Conservation (phyloP, 257 asterid species). For the Hygrophila difformis region DNA sequence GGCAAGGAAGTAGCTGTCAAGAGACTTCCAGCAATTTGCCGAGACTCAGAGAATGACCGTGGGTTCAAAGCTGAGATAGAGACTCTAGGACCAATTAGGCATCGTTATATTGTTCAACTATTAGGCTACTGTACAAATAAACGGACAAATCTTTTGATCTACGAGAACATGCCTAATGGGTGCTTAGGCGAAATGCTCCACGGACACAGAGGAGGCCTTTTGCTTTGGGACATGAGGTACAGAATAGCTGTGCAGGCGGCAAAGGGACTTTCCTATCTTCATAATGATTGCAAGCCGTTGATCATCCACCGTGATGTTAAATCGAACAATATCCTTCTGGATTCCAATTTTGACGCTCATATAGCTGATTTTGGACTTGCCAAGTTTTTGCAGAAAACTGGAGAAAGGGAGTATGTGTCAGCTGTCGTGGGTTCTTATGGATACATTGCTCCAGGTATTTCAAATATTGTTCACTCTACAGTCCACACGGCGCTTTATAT, state of each 20-base stretch:
- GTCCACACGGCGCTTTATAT: too few relatives aligned
- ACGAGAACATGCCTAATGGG: slow-evolving; percentile 84
- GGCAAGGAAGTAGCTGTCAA: slow-evolving; percentile 73
- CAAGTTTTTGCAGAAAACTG: slow-evolving; percentile 76
- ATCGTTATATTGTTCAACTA: slow-evolving; percentile 67
- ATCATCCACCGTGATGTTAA: too few relatives aligned
- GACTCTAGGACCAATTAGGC: slow-evolving; percentile 78
- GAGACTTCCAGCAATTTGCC: slow-evolving; percentile 58
- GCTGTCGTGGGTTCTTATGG: slow-evolving; percentile 90
- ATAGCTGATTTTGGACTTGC: slow-evolving; percentile 91
- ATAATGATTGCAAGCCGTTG: slow-evolving; percentile 78
- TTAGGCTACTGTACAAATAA: slow-evolving; percentile 75
- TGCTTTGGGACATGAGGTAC: slow-evolving; percentile 75
- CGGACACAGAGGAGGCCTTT: slow-evolving; percentile 81
- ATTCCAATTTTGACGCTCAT: slow-evolving; percentile 63
- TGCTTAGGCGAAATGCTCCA: slow-evolving; percentile 77
- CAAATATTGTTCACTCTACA: too few relatives aligned
- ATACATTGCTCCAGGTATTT: slow-evolving; percentile 80
- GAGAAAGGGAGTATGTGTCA: slow-evolving; percentile 80
- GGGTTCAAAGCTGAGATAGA: slow-evolving; percentile 87
- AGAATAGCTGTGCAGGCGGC: slow-evolving; percentile 73
- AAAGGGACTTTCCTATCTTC: slow-evolving; percentile 81
- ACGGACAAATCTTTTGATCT: slow-evolving; percentile 68
- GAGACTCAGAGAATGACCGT: slow-evolving; percentile 73
- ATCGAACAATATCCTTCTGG: too few relatives aligned